Percentiles rank a stretch among this genome's conserved stretches.
Evolutionary conservation across 352 stramenopile genomes (phyloP).

Genomic region (Blastocystis sp.): DNA sequence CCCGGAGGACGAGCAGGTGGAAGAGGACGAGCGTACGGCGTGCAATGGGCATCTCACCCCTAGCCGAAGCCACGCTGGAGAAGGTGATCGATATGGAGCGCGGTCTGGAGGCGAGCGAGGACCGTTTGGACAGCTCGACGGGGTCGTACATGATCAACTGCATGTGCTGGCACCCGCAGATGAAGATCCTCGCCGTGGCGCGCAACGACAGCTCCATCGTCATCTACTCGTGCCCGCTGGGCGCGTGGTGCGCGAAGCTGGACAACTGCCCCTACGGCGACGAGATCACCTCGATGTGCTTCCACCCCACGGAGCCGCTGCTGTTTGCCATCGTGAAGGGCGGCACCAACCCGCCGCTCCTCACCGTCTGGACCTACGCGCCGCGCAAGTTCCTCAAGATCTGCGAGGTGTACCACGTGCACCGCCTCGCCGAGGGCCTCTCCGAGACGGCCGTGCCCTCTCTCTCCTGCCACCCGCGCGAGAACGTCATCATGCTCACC

Average conservation of each 20-base stretch:
- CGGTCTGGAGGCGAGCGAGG: conserved; percentile 49
- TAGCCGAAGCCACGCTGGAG: conserved; percentile 65
- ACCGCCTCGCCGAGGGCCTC: conserved; percentile 36
- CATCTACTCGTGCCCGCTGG: conserved; percentile 62
- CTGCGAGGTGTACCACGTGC: conserved; percentile 46
- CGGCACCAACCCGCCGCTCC: neutral
- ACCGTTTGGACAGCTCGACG: conserved; percentile 11
- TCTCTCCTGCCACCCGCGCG: conserved; percentile 67
- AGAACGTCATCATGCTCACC: conserved; percentile 72
- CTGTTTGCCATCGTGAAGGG: conserved; percentile 69
- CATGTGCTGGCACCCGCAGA: conserved; percentile 73
- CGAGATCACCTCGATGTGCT: conserved; percentile 58
- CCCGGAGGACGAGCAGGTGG: conserved; percentile 59
- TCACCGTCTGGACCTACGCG: conserved; percentile 63
- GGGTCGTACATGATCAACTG: conserved; percentile 38
- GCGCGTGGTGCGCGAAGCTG: conserved; percentile 44
- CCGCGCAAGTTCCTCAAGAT: conserved; percentile 61
- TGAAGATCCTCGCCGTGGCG: conserved; percentile 66
- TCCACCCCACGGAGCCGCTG: conserved; percentile 70
- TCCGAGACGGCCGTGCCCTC: conserved; percentile 11
- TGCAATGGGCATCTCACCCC: neutral
- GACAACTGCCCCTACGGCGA: conserved; percentile 55
- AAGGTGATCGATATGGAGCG: conserved; percentile 71
- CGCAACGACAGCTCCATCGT: conserved; percentile 61
- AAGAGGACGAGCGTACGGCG: conserved; percentile 46